Base-by-base conservation (phyloP, 805 yeast species). In the Myxozyma vanderwaltii region DNA sequence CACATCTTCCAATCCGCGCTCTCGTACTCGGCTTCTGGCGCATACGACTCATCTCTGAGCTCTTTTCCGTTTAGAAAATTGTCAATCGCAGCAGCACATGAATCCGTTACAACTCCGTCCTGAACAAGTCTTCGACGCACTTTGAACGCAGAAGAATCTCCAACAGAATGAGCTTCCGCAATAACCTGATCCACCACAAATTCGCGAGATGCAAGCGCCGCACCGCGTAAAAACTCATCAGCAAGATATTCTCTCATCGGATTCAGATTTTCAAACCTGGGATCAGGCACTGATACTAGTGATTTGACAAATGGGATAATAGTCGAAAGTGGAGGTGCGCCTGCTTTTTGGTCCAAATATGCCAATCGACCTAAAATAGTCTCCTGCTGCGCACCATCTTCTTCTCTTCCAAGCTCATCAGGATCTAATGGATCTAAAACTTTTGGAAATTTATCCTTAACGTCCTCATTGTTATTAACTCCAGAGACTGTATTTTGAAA, bases 151-250 rank as follows among this genome's bases (percentile, higher is more conserved):
- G 55, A 50, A 15, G 31, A 13, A 27, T 41, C 51, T 1, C 46
- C 51, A 17, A 54, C 43, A 5, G 38, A 31, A 8, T 33, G 39
- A 15, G 23, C 21, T 26, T 51, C 55, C 12, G 10, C 23, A n/a
- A 39, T 8, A 4, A 51, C 38, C 26, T 41, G 41, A 27, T 51
- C 48, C 12, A 35, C 27, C 15, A 55, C 38, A 27, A 56, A 50
- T 29, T 50, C 55, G 15, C 51, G 55, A 17, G 55, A 41, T 0
- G 59, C 54, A 12, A 50, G 44, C 12, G 56, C 59, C 7, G 55
- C 59, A 13, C 59, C 59, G 21, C 54, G 54, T 19, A 56, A 24
- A 35, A 56, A 56, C 38, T 56, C 59, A 38, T 56, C 33, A 2
- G 55, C 27, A 31, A 56, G 47, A 15, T 56, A 56, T n/a, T 38